A percentile compares a stretch with the other conserved stretches of the same genome.
Evolutionary conservation across 352 stramenopile genomes (phyloP).

Genomic region (Phytopythium ostracodes): DNA sequence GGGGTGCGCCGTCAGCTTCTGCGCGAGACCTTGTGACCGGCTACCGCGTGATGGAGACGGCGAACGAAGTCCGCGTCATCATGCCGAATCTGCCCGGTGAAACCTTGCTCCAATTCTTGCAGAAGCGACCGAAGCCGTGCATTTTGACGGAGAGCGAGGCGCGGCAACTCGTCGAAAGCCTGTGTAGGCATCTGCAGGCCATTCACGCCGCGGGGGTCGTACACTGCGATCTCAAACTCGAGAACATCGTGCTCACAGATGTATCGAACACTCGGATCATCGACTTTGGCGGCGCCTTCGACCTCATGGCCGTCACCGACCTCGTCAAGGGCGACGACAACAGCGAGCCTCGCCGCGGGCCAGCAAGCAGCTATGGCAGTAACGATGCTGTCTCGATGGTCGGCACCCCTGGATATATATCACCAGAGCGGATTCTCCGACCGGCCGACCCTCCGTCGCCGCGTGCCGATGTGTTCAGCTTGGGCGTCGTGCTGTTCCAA

Average conservation of each 20-base stretch:
- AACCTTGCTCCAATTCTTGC: slow-evolving; percentile 42
- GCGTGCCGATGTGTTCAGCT: slow-evolving; percentile 49
- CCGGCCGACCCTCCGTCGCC: slow-evolving; percentile 33
- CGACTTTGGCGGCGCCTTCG: slow-evolving; percentile 58
- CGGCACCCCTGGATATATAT: slow-evolving; percentile 61
- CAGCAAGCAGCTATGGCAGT: background rate
- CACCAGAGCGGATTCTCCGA: slow-evolving; percentile 42
- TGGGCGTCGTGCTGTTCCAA: slow-evolving; percentile 61
- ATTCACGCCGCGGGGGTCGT: slow-evolving; percentile 91
- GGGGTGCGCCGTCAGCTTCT: slow-evolving; percentile 6
- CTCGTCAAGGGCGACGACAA: background rate
- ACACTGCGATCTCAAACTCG: slow-evolving; percentile 98
- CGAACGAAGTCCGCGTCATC: slow-evolving; percentile 35
- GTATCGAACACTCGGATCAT: slow-evolving; percentile 36
- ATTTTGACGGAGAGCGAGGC: slow-evolving; percentile 36
- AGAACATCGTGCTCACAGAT: slow-evolving; percentile 88
- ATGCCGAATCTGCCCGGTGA: slow-evolving; percentile 49
- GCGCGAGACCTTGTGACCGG: slow-evolving; percentile 23
- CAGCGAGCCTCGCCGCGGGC: background rate
- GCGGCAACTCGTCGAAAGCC: slow-evolving; percentile 23
- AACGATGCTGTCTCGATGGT: slow-evolving; percentile 25
- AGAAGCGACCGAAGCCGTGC: slow-evolving; percentile 8
- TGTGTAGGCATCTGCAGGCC: slow-evolving; percentile 86
- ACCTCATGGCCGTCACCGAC: slow-evolving; percentile 15
- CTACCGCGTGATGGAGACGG: slow-evolving; percentile 54